These are phyloP conservation scores for Lactarius quietus DNA, from an alignment of 768 basidiomycete genomes.

Conservation along the genomic window DNA sequence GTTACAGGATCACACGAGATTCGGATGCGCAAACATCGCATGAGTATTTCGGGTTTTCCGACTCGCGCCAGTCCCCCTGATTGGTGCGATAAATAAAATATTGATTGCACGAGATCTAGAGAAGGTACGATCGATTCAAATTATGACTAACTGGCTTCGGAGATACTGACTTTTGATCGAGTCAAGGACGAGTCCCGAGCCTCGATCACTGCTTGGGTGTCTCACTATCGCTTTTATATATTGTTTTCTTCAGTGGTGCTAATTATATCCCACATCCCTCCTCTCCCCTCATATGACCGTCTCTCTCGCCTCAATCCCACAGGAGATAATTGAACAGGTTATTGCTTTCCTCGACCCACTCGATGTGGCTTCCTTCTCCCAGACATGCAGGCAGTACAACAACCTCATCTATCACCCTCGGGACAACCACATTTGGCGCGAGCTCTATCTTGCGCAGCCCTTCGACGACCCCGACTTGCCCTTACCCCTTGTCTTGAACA, in stretches of 20 bases:
- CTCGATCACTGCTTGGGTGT: background rate
- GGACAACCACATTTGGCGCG: constrained; percentile 57
- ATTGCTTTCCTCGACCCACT: constrained; percentile 56
- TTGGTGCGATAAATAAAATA: too few relatives aligned
- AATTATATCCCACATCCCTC: constrained; percentile 1
- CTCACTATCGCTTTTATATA: constrained; percentile 1
- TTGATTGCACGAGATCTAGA: too few relatives aligned
- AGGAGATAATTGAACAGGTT: constrained; percentile 58
- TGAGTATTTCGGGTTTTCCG: too few relatives aligned
- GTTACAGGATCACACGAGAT: too few relatives aligned
- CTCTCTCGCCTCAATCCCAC: constrained; percentile 37
- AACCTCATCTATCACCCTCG: constrained; percentile 44
- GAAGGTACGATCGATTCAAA: too few relatives aligned
- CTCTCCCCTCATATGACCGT: background rate
- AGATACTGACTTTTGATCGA: background rate
- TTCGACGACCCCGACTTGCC: constrained; percentile 64
- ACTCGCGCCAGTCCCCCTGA: too few relatives aligned
- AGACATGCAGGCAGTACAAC: constrained; percentile 45
- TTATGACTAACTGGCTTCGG: too few relatives aligned
- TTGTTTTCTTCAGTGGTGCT: background rate
- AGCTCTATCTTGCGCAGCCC: constrained; percentile 56
- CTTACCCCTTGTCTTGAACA: constrained; percentile 37
- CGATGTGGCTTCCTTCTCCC: constrained; percentile 52
- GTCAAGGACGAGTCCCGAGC: background rate
- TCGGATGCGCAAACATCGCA: too few relatives aligned